Percentiles rank a stretch among this genome's conserved stretches.
phyloP scores from a whole-genome alignment of 805 yeast genomes.

The Candida ovalis region DNA sequence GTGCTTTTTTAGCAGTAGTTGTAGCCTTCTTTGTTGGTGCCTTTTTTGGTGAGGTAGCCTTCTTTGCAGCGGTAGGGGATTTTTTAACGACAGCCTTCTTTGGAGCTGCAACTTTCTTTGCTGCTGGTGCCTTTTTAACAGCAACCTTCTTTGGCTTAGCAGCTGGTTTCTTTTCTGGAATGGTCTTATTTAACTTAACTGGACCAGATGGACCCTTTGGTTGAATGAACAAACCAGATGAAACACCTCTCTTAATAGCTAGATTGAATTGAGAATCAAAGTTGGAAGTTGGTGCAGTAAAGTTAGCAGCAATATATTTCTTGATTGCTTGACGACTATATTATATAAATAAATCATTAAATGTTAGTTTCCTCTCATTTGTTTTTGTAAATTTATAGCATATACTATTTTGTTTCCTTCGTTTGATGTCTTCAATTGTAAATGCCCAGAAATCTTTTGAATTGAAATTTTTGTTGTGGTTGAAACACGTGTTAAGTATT shows the following conservation, averaged over 20 bases:
- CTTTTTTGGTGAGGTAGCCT: constrained; percentile 24
- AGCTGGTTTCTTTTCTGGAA: constrained; percentile 27
- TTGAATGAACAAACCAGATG: constrained; percentile 69
- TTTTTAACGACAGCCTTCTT: constrained; percentile 25
- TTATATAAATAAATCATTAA: background rate
- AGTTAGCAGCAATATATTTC: constrained; percentile 69
- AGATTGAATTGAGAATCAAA: constrained; percentile 74
- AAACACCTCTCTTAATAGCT: constrained; percentile 80
- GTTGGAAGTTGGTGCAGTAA: constrained; percentile 52
- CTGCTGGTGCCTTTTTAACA: constrained; percentile 25
- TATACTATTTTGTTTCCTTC: background rate
- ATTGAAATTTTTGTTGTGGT: no score
- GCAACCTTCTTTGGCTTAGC: constrained; percentile 28
- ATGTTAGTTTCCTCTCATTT: background rate
- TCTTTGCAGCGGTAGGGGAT: constrained; percentile 21
- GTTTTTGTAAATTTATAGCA: background rate
- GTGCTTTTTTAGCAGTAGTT: constrained; percentile 18
- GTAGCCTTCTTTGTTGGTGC: constrained; percentile 30
- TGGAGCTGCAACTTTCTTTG: constrained; percentile 28
- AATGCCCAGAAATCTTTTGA: no score
- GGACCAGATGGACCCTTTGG: constrained; percentile 93
- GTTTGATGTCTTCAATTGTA: no score
- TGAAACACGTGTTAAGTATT: no score
- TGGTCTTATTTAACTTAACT: constrained; percentile 56
- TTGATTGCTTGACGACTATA: constrained; percentile 79